Base-by-base conservation (phyloP, 1,284 basidiomycete genomes). In the Paramarasmius palmivorus region DNA sequence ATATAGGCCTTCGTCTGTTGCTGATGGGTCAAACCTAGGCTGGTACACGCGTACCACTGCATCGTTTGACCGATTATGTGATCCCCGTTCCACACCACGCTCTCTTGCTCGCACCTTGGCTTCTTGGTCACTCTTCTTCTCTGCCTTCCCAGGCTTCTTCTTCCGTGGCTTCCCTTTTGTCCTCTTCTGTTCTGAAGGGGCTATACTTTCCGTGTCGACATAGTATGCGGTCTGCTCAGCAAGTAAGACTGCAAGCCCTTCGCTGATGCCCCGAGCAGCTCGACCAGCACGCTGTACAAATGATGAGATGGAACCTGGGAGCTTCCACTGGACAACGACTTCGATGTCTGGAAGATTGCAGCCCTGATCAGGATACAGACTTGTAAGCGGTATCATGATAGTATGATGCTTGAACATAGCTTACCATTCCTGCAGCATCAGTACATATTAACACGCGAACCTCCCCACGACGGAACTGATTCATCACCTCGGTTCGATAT, bases 361-460 rank as follows among this genome's bases (percentile, higher is more conserved):
- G 2, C 57, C 59, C 57, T 62, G 26, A 5, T 19, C 2, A 29
- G 29, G 10, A 20, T 39, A 39, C 20, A 23, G 22, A 12, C 5
- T 38, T 15, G 4, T 29, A 22, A 17, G n/a, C 4, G 9, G 12
- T 3, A 10, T 40, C 5, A 4, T n/a, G 15, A 36, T 4, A 14
- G 32, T 7, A 34, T n/a, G 35, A 32, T 25, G 22, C n/a, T n/a
- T n/a, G 12, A 8, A 29, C 19, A 3, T 15, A 10, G 46, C 60
- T 45, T 32, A 61, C 59, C 59, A 61, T 61, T 41, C 58, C 60
- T 12, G 58, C 58, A 19, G 38, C 68, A 55, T 73, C 68, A 2
- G 70, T 73, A 40, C 69, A 72, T 0, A 72, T 58, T 2, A 72
- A 47, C 10, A 72, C 56, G 0, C 66, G 62, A 8, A 72, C 58